Evolutionary conservation across 805 yeast species (phyloP), one percentile per base, ranked within the genome.

Genomic region (Ogataea saltuana): DNA sequence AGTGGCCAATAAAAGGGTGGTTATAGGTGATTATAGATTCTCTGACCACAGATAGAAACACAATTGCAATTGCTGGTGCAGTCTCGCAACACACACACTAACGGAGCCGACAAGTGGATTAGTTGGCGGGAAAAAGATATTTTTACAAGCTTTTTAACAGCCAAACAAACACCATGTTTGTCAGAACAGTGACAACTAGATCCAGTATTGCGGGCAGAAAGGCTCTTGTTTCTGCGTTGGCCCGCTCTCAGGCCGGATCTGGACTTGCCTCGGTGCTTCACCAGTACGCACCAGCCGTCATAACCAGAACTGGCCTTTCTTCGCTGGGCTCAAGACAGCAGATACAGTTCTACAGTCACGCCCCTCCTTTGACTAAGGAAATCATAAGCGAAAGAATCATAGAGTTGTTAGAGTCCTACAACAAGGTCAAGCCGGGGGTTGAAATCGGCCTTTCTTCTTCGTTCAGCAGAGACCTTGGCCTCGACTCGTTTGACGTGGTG

Each of bases 401-500:
- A 42, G 86, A 81, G 57, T 65, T 82, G 55, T 70, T 82, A 50
- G 85, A 81, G 63, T 80, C 83, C 7, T 81, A 76, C 64, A 82
- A 76, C 53, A 81, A 81, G 58, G 72, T 78, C 16, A 71, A 70
- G 23, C 67, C 58, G 31, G 61, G 56, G 20, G 55, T 52, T 6
- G 48, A 56, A 20, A 65, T 74, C 33, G 50, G 58, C 1, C 48
- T 58, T 10, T 72, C 68, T 22, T 72, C 86, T 8, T 72, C 80
- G 38, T 80, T 83, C 65, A 72, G 75, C 49, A 78, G 75, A 53
- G 88, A 82, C 60, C 70, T 83, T 55, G 86, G 86, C 1, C 71
- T 81, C 51, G 88, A 83, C 62, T 82, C 88, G 2, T 76, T 83
- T 54, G 88, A 83, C 58, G 72, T 81, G 40, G 87, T 81, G 43